Base-by-base conservation (phyloP, 208 protist genomes). In the Crithidia expoeki region DNA sequence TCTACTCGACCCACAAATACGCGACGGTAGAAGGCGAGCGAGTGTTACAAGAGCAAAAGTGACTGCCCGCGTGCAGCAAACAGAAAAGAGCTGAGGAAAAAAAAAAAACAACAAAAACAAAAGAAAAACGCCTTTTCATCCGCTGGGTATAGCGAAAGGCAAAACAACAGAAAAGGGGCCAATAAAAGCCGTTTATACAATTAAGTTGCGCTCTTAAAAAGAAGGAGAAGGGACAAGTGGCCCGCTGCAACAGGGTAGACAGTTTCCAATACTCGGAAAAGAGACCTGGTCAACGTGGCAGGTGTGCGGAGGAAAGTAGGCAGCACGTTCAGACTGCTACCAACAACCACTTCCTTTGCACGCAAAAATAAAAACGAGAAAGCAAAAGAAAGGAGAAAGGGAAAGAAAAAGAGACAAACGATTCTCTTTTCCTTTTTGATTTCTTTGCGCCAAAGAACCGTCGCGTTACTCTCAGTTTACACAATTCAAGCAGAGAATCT, bases 291-390 rank as follows among this genome's bases (percentile, higher is more conserved):
- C 38, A 51, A 17, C 16, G 40, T 38, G 36, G 33, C n/a, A 46
- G 3, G 23, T 36, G 44, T 14, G 59, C 30, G 59, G 33, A 46
- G 61, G 61, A 57, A 57, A 25, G 61, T 67, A 67, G 61, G 61
- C 61, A 57, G 61, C 61, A 34, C 46, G 47, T 67, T 42, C 33
- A 10, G 36, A 23, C 61, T 67, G 61, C 61, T 57, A 44, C 61
- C 61, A 67, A 46, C 61, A 57, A 67, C 46, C 47, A 67, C 61
- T 67, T 67, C 61, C 61, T 46, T 67, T 33, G 46, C 33, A 57
- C 30, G 42, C 2, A 40, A 21, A 52, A 38, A 52, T 1, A 38
- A 38, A 52, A 56, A 40, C 3, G 10, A 55, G 11, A 30, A 33
- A 17, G 21, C 38, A 17, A 44, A 49, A 52, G 9, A 19, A 38